These are phyloP conservation scores for Cupressus sempervirens DNA, from an alignment of 75 land plant species.

Conservation along the genomic window DNA sequence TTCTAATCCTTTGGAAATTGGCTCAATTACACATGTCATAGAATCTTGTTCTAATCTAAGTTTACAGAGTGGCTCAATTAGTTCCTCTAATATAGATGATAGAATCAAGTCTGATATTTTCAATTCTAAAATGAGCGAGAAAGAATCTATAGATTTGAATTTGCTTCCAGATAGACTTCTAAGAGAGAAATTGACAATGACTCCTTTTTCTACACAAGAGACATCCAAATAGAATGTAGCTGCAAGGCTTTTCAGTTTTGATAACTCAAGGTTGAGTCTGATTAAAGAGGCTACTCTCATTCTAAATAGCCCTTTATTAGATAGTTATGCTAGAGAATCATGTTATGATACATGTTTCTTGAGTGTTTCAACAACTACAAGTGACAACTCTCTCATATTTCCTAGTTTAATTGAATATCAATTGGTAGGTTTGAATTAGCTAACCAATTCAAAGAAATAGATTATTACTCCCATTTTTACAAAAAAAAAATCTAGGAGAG, in stretches of 20 bases:
- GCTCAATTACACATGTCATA: too few species aligned
- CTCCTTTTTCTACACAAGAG: neutral
- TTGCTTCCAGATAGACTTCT: neutral
- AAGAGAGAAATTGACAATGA: neutral
- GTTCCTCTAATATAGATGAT: neutral
- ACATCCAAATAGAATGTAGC: neutral
- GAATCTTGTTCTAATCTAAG: neutral
- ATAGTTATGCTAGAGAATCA: neutral
- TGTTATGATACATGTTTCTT: neutral
- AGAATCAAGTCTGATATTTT: neutral
- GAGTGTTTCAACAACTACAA: neutral
- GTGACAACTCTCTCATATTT: too few species aligned
- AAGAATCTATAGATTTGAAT: neutral
- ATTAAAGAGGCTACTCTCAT: too few species aligned
- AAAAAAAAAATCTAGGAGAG: too few species aligned
- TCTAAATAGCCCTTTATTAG: too few species aligned
- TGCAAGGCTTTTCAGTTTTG: neutral
- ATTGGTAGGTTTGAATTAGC: too few species aligned
- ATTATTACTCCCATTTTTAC: too few species aligned
- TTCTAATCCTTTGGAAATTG: too few species aligned
- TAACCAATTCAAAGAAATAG: too few species aligned
- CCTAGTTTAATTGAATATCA: too few species aligned
- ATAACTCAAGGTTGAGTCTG: neutral
- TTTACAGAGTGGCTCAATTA: neutral
- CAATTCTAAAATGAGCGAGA: neutral